phyloP scores from a whole-genome alignment of 2,329 filamentous ascomycete species.

The Fusarium liriodendri region DNA sequence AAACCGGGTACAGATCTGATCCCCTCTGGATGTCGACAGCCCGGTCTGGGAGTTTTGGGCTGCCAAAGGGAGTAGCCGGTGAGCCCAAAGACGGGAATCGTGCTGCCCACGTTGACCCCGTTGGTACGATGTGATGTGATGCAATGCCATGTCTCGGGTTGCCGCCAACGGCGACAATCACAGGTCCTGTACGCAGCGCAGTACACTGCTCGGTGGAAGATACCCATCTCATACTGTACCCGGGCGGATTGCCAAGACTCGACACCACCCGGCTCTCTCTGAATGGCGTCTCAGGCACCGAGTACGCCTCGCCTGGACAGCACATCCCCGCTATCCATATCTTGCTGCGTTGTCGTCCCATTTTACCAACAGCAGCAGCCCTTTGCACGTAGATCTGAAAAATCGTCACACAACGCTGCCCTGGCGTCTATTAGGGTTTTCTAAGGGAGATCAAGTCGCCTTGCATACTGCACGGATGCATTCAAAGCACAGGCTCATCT shows the following conservation, averaged over 20 bases:
- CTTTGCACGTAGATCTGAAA: neutral
- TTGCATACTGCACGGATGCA: neutral
- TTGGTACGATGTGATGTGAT: slow-evolving; percentile 35
- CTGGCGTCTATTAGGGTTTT: neutral
- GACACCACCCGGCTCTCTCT: slow-evolving; percentile 14
- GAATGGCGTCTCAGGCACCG: slow-evolving; percentile 2
- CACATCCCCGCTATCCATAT: neutral
- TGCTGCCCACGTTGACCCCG: slow-evolving; percentile 7
- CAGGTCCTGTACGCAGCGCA: neutral
- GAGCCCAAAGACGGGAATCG: slow-evolving; percentile 8
- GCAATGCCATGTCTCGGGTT: slow-evolving; percentile 34
- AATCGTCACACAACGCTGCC: neutral
- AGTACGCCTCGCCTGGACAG: neutral
- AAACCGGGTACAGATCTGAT: slow-evolving; percentile 17
- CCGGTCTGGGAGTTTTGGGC: neutral
- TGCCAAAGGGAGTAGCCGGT: slow-evolving; percentile 27
- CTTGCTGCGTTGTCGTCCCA: neutral
- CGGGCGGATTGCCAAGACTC: slow-evolving; percentile 25
- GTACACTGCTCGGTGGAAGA: neutral
- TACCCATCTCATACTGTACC: slow-evolving; percentile 4
- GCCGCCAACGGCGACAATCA: slow-evolving; percentile 20
- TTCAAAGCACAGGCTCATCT: neutral
- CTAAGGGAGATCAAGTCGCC: neutral
- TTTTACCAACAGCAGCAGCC: neutral
- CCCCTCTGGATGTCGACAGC: slow-evolving; percentile 20